Base-by-base conservation (phyloP, 805 yeast genomes). In the Lachancea sp. region DNA sequence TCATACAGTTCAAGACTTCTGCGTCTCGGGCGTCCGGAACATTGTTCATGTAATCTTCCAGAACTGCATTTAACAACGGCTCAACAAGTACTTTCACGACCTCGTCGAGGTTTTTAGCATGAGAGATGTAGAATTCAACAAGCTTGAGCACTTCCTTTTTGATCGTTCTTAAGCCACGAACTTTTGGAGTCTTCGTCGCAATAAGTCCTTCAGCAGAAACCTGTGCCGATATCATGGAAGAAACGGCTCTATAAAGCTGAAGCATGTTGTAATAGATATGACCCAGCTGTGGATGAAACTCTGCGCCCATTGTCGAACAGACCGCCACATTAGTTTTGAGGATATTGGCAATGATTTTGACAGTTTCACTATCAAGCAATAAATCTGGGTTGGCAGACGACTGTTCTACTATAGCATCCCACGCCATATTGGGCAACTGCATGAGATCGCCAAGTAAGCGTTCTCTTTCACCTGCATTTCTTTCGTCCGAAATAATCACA, bases 1-100 rank as follows among this genome's bases (percentile, higher is more conserved):
- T 81, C 79, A 93, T 82, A 75, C 98, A 90, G 67, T 85, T 87
- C 65, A 93, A 75, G 4, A 93, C 99, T 68, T 93, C 99, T 7
- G 96, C 96, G 69, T 93, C 99, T 62, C 98, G 82, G 9, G 97
- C 96, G 69, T 89, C 95, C 3, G 98, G 95, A 29, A 89, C 95
- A 59, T 86, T 86, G 15, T 79, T 70, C 58, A 78, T 79, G 69
- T 93, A 93, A 65, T 93, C 99, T 49, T 85, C 95, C 51, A 93
- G 75, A 13, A 88, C 90, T 0, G 97, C 87, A 37, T 75, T 75
- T 50, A 93, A 78, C 59, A 93, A 70, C 26, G 95, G 95, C 51
- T 85, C 86, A 3, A 89, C 81, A 53, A 93, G 74, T 51, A 84
- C 88, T 41, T 81, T 74, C 19, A 86, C 96, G 42, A 91, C 82